Evolutionary conservation across 345 rosid species (phyloP).

Genomic region (Noccaea caerulescens): DNA sequence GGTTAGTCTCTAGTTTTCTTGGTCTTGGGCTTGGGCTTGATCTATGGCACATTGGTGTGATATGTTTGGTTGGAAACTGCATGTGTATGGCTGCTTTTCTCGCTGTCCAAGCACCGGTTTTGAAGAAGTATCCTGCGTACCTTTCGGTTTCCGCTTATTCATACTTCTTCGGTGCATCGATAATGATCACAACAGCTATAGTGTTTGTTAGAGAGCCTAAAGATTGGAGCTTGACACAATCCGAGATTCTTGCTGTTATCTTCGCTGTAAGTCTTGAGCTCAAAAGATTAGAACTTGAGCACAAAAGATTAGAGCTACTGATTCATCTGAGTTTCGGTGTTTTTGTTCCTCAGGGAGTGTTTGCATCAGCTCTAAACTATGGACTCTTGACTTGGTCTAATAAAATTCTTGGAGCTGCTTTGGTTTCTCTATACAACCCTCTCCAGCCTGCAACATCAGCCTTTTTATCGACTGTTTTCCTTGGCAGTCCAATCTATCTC

Average conservation of each 20-base stretch:
- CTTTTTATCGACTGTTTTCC: conserved; percentile 71
- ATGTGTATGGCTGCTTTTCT: conserved; percentile 94
- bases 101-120: conserved; percentile 84
- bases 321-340: neutral
- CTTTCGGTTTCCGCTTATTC: conserved; percentile 81
- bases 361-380: conserved; percentile 88
- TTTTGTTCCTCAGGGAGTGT: conserved; percentile 58
- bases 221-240: conserved; percentile 76
- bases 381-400: conserved; percentile 93
- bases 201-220: conserved; percentile 62
- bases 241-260: conserved; percentile 77
- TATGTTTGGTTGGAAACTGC: conserved; percentile 93
- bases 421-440: conserved; percentile 94
- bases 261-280: conserved; percentile 60
- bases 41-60: conserved; percentile 83
- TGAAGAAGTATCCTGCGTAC: conserved; percentile 77
- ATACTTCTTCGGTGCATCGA: conserved; percentile 74
- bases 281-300: too few relatives aligned
- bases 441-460: conserved; percentile 94
- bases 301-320: conserved; percentile 1
- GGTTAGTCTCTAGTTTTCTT: conserved; percentile 67
- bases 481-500: conserved; percentile 85
- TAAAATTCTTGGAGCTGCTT: conserved; percentile 89
- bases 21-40: conserved; percentile 74
- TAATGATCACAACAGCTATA: conserved; percentile 68